Percentiles rank a stretch among this genome's conserved stretches.
Evolutionary conservation across 2,329 filamentous ascomycete genomes (phyloP).

Genomic region (Apiospora sp.): DNA sequence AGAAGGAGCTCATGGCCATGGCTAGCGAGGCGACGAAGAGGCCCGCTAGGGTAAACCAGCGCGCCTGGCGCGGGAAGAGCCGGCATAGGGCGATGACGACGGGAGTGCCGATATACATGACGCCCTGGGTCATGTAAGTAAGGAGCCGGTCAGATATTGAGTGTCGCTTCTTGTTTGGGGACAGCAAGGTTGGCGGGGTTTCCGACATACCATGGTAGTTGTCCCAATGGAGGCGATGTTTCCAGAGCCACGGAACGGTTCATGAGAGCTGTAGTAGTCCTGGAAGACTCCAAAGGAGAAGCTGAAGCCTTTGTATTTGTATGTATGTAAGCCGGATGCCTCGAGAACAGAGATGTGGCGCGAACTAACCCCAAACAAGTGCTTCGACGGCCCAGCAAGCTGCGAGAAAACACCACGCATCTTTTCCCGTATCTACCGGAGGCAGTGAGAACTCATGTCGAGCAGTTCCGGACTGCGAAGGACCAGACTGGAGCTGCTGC

Average conservation of each 20-base stretch:
- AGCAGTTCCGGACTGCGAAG: not conserved
- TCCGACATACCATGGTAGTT: constrained; percentile 47
- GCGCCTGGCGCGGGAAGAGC: constrained; percentile 49
- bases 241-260: constrained; percentile 61
- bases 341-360: not conserved
- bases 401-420: constrained; percentile 24
- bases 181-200: not conserved
- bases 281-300: constrained; percentile 77
- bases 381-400: constrained; percentile 26
- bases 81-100: constrained; percentile 56
- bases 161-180: not conserved
- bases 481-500: not conserved
- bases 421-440: constrained; percentile 15
- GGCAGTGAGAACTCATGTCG: not conserved
- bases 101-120: constrained; percentile 64
- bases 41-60: constrained; percentile 54
- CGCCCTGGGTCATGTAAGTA: constrained; percentile 63
- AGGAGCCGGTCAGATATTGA: not conserved
- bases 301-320: constrained; percentile 64
- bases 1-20: constrained; percentile 60
- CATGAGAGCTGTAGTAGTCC: constrained; percentile 69
- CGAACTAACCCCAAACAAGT: constrained; percentile 21
- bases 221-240: constrained; percentile 68
- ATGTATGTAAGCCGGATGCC: not conserved
- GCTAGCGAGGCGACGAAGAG: constrained; percentile 58